phyloP scores from a whole-genome alignment of 106 monocot genomes.

The Dendrobium chrysotoxum region DNA sequence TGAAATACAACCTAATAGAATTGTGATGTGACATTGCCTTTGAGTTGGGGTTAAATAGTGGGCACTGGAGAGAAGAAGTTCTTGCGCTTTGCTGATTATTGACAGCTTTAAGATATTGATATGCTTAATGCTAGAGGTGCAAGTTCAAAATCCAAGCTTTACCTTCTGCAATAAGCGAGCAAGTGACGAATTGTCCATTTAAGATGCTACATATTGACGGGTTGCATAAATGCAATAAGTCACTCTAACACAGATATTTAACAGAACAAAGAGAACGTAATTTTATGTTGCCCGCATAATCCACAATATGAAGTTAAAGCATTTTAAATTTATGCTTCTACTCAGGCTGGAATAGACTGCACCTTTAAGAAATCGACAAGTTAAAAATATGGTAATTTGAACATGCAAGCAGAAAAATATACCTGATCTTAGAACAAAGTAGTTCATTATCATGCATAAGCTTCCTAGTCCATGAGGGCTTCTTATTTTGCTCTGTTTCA shows the following conservation, averaged over 20 bases:
- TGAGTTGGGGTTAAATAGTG: background rate
- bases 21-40: no score
- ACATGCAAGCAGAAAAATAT: background rate
- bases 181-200: background rate
- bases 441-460: conserved; percentile 45
- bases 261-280: background rate
- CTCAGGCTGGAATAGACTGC: background rate
- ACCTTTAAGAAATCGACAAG: background rate
- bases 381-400: background rate
- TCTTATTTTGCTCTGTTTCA: conserved; percentile 28
- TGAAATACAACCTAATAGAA: background rate
- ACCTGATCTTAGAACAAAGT: conserved; percentile 85
- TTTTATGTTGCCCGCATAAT: background rate
- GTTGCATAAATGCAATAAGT: background rate
- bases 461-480: conserved; percentile 87
- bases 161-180: background rate
- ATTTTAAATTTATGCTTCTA: background rate
- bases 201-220: background rate
- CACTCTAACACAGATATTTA: background rate
- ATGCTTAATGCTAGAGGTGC: background rate
- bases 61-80: background rate
- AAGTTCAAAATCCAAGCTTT: background rate
- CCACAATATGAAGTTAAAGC: background rate
- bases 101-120: background rate
- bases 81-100: background rate